Percentiles rank a stretch among this genome's conserved stretches.
Conservation (phyloP, 176 grass and related monocot genomes). For the Avena atlantica region DNA sequence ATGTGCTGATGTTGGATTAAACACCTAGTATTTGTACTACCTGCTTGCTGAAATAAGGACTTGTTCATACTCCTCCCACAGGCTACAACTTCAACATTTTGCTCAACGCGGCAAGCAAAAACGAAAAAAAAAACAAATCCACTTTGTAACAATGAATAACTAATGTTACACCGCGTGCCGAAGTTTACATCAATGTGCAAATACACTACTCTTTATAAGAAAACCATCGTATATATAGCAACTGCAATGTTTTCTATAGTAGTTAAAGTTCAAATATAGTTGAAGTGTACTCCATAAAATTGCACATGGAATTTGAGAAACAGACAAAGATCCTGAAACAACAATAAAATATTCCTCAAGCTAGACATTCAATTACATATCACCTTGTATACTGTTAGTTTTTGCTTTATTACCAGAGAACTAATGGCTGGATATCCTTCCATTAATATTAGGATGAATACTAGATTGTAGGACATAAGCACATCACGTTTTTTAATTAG, state of each 20-base stretch:
- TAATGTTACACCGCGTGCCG: neutral
- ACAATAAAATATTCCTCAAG: neutral
- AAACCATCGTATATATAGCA: neutral
- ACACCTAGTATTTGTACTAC: too few relatives aligned
- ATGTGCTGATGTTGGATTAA: too few relatives aligned
- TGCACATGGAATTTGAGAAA: neutral
- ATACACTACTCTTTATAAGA: neutral
- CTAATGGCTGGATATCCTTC: neutral
- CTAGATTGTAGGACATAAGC: neutral
- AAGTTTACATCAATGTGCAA: neutral
- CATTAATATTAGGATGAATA: neutral
- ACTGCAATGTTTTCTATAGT: neutral
- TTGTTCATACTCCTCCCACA: neutral
- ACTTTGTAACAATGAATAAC: neutral
- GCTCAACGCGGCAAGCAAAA: neutral
- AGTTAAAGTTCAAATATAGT: neutral
- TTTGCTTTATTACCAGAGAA: neutral
- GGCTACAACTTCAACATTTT: neutral
- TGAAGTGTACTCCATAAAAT: neutral
- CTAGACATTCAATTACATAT: neutral
- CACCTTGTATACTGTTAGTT: neutral
- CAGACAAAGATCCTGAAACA: neutral
- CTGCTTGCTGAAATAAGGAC: too few relatives aligned
- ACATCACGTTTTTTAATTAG: neutral
- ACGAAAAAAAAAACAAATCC: neutral